These are phyloP conservation scores for Trichoderma sp. DNA, from an alignment of 2,329 filamentous ascomycete species.

Conservation along the genomic window DNA sequence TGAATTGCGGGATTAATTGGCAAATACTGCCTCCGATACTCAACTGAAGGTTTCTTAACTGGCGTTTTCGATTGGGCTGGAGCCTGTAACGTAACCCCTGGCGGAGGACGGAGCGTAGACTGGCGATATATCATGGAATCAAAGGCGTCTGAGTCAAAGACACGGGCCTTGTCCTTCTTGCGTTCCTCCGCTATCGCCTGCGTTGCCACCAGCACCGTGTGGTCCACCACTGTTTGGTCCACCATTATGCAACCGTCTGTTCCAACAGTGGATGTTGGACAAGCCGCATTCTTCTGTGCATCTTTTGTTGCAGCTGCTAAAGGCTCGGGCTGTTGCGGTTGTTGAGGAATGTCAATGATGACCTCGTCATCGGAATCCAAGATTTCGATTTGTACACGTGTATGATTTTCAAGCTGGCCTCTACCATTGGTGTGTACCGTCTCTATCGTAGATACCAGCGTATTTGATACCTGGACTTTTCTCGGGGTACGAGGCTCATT, in stretches of 20 bases:
- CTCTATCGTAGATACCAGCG: not conserved
- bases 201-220: not conserved
- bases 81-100: slow-evolving; percentile 27
- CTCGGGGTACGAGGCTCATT: not conserved
- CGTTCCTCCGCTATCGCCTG: not conserved
- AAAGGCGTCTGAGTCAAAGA: slow-evolving; percentile 35
- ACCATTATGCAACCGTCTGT: not conserved
- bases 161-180: not conserved
- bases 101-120: slow-evolving; percentile 32
- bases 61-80: slow-evolving; percentile 23
- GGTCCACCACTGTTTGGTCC: not conserved
- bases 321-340: not conserved
- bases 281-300: not conserved
- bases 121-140: slow-evolving; percentile 46
- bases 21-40: slow-evolving; percentile 43
- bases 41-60: not conserved
- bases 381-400: not conserved
- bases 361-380: not conserved
- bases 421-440: not conserved
- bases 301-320: not conserved
- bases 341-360: not conserved
- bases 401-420: not conserved
- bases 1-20: slow-evolving; percentile 55
- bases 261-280: not conserved
- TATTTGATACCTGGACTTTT: not conserved